These are phyloP conservation scores for Cyberlindnera amylophila DNA, from an alignment of 805 yeast genomes.

Conservation along the genomic window DNA sequence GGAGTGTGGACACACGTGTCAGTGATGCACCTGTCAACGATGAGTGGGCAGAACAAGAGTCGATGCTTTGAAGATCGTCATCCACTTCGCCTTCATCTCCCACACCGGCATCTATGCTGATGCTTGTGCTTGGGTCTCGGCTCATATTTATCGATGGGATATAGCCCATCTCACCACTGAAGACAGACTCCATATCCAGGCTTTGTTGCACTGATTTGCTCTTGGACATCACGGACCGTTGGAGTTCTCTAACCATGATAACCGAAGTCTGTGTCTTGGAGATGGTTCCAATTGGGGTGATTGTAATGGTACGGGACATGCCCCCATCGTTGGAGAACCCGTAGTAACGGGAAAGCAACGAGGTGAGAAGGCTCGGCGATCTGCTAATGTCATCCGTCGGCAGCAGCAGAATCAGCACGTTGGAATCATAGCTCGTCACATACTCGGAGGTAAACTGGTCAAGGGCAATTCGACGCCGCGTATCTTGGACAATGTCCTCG, in stretches of 20 bases:
- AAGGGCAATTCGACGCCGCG: constrained; percentile 9
- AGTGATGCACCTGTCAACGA: constrained; percentile 10
- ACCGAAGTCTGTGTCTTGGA: constrained; percentile 12
- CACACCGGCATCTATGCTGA: neutral
- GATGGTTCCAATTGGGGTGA: constrained; percentile 17
- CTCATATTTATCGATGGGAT: constrained; percentile 11
- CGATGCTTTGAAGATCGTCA: neutral
- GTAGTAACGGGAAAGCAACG: constrained; percentile 14
- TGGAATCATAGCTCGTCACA: constrained; percentile 14
- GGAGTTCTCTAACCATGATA: constrained; percentile 11
- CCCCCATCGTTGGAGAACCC: constrained; percentile 3
- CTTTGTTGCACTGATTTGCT: constrained; percentile 1
- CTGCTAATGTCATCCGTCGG: constrained; percentile 15
- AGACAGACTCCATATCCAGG: constrained; percentile 11
- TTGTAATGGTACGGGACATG: constrained; percentile 9
- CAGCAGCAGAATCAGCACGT: constrained; percentile 15
- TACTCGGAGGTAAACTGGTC: constrained; percentile 14
- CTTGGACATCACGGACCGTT: neutral
- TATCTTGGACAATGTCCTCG: constrained; percentile 16
- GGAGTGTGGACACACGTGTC: constrained; percentile 15
- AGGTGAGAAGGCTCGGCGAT: constrained; percentile 14
- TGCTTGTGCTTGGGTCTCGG: no score
- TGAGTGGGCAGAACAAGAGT: constrained; percentile 5
- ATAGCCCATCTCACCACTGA: constrained; percentile 18
- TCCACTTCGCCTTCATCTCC: constrained; percentile 1